Base-by-base conservation (phyloP, 352 stramenopile genomes). In the Globisporangium rhizosaccharum region DNA sequence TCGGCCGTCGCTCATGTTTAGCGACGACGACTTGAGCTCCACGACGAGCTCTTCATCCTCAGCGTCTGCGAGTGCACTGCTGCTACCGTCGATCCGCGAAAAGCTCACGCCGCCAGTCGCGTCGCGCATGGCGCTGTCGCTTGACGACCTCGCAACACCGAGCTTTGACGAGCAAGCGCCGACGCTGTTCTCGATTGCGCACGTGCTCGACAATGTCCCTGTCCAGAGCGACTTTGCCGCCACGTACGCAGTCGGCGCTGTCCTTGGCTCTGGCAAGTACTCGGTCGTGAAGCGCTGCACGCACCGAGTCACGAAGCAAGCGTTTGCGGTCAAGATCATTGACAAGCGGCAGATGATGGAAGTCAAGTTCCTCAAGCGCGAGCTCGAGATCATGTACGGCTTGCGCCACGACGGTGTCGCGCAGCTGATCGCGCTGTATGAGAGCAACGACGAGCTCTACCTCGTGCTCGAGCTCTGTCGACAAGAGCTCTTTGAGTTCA, bases 301-400 rank as follows among this genome's bases (percentile, higher is more conserved):
- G 15, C 71, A 73, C 12, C 55, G 72, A 20, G 41, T 23, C 1
- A 78, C 59, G 0, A 61, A 68, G 33, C 66, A 73, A 26, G 51
- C 72, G 45, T 83, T 81, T 26, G 83, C 83, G 0, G 81, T 88
- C 56, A 93, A 93, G 70, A 87, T 93, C 37, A 88, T 93, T 41
- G 83, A 91, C 74, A 93, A 93, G 70, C 66, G 75, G 20, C 77
- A 90, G 68, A 90, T 90, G 74, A 76, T 88, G 46, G 80, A 90
- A 51, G 59, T 88, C 46, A 79, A 82, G 18, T 94, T 94, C 51
- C 68, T 94, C 42, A 90, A 89, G 66, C 81, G 85, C 26, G 85
- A 95, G 63, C 72, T 92, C n/a, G 83, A 92, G 67, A 92, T 95
- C 65, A 88, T 95, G 79, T 85, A 83, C 61, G 74, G 53, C 0